phyloP scores from a whole-genome alignment of 352 stramenopile species.

The Aphanomyces cochlioides region DNA sequence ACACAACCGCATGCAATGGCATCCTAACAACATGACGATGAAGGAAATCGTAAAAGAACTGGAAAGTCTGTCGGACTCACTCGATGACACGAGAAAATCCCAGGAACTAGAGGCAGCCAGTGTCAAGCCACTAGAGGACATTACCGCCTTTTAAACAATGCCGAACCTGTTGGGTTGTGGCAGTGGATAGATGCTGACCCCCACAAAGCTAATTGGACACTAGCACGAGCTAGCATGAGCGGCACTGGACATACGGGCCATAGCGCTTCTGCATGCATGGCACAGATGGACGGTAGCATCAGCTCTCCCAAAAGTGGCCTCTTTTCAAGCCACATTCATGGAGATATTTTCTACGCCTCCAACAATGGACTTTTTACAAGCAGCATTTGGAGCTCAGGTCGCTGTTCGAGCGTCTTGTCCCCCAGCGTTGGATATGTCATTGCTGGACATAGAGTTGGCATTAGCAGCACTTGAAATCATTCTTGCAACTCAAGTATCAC shows the following conservation, averaged over 20 bases:
- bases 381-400: not conserved
- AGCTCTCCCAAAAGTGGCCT: not conserved
- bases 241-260: not conserved
- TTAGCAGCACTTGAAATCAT: not conserved
- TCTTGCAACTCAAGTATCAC: not conserved
- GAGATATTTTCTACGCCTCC: not conserved
- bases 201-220: not conserved
- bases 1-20: not conserved
- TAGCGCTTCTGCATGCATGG: slow-evolving; percentile 9
- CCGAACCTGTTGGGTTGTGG: not conserved
- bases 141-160: not conserved
- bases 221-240: not conserved
- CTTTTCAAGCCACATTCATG: not conserved
- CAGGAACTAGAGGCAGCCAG: not conserved
- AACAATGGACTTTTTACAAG: not conserved
- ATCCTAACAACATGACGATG: slow-evolving; percentile 17
- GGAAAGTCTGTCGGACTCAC: not conserved
- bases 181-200: not conserved
- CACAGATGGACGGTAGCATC: slow-evolving; percentile 1
- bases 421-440: not conserved
- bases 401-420: not conserved
- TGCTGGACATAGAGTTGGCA: not conserved
- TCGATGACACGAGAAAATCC: not conserved
- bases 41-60: slow-evolving; percentile 3
- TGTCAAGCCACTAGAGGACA: not conserved